Conservation (phyloP, 1,139 yeast species). For the Yamadazyma sp. region DNA sequence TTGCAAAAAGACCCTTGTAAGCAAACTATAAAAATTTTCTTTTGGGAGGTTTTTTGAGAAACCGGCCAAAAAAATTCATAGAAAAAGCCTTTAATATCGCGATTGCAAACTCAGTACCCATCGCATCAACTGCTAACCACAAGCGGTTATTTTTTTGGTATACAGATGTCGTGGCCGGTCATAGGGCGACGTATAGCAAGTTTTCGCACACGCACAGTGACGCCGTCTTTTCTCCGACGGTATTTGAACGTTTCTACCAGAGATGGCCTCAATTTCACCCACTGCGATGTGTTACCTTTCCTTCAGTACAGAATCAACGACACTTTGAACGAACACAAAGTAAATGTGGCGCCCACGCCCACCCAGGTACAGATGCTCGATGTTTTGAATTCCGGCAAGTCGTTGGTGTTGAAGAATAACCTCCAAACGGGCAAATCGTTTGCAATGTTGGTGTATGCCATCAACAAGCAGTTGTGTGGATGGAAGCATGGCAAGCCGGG, state of each 20-base stretch:
- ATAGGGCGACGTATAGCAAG: too few species aligned
- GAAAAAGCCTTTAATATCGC: slow-evolving; percentile 3
- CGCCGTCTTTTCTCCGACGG: background rate
- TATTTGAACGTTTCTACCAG: background rate
- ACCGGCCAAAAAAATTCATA: background rate
- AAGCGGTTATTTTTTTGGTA: too few species aligned
- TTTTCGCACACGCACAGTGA: too few species aligned
- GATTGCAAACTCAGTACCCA: slow-evolving; percentile 1
- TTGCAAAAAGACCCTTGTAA: slow-evolving; percentile 4
- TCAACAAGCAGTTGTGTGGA: slow-evolving; percentile 18
- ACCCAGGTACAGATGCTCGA: slow-evolving; percentile 26
- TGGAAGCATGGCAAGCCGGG: slow-evolving; percentile 13
- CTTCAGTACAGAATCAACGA: slow-evolving; percentile 26
- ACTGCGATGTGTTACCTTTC: slow-evolving; percentile 28
- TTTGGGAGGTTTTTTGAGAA: slow-evolving; percentile 7
- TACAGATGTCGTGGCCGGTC: background rate
- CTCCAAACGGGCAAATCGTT: slow-evolving; percentile 28
- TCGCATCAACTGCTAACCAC: too few species aligned
- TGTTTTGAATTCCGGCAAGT: slow-evolving; percentile 17
- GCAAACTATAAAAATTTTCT: slow-evolving; percentile 7
- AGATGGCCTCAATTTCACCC: slow-evolving; percentile 20
- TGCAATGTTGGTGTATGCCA: slow-evolving; percentile 22
- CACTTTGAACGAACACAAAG: slow-evolving; percentile 10
- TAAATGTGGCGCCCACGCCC: slow-evolving; percentile 22
- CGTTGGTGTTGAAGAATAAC: slow-evolving; percentile 16